Base-by-base conservation (phyloP, 345 rosid genomes). In the Eucalyptus virginea region DNA sequence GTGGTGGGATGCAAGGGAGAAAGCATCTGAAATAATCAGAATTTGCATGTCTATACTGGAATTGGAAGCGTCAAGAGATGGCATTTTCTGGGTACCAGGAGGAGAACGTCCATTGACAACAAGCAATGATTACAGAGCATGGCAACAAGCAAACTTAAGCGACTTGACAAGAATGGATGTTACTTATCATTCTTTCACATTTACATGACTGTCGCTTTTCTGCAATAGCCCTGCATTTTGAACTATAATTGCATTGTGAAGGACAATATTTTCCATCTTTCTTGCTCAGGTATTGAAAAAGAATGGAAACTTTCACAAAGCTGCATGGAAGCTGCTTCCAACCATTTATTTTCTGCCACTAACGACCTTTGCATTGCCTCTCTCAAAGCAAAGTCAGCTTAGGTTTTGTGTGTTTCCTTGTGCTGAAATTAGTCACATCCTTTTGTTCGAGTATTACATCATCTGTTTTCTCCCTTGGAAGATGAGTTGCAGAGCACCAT, bases 21-120 rank as follows among this genome's bases (percentile, higher is more conserved):
- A 94, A 92, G 98, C 97, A 91, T 95, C 98, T 87, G 91, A 94
- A 81, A 89, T 94, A 88, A 93, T 94, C 87, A 95, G 94, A 89
- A 89, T 95, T 89, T 95, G 96, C 96, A 94, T 93, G 94, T 95
- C 97, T 49, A 85, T 94, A 67, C 88, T 97, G 90, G 98, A 96
- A 92, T 96, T 97, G 90, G 99, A 97, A 94, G 96, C 94, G 87
- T 97, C 98, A 88, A 92, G 99, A 90, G 98, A 95, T 92, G 98
- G 98, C 65, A 91, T 94, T 91, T 95, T 95, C 88, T 92, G 86
- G 91, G 92, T 92, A 81, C 94, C 95, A 1, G 95, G 94, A 89
- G 97, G 94, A 83, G 90, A 58, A 86, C 91, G 91, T 94, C 88
- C 94, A 40, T 48, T 87, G 62, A 92, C 93, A 90, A 88, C 91